Conservation (phyloP, 73 alveolate species). For the Paramecium pentaurelia region DNA sequence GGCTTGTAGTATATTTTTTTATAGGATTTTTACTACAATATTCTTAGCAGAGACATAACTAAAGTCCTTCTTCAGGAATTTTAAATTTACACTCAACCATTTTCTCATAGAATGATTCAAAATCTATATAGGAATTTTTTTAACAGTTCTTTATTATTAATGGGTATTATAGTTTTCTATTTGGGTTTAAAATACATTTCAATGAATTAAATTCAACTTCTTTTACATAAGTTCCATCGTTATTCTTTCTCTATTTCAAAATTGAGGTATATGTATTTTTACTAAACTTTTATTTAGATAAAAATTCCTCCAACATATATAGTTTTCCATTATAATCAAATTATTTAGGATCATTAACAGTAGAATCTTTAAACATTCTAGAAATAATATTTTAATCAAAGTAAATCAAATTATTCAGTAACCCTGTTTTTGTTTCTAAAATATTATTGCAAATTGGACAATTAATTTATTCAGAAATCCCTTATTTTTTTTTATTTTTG, state of each 20-base stretch:
- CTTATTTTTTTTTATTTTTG: not conserved
- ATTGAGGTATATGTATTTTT: not conserved
- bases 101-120: not conserved
- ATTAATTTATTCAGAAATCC: not conserved
- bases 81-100: not conserved
- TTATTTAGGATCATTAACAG: not conserved
- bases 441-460: not conserved
- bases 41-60: not conserved
- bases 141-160: not conserved
- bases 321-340: not conserved
- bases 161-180: not conserved
- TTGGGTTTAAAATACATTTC: not conserved
- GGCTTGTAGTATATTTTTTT: not conserved
- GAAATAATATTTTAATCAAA: not conserved
- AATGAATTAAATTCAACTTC: not conserved
- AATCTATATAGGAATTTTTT: not conserved
- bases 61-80: not conserved
- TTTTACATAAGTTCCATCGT: not conserved
- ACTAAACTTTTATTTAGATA: not conserved
- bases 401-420: not conserved
- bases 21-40: not conserved
- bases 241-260: not conserved
- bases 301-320: not conserved
- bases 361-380: not conserved
- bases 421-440: not conserved